A percentile compares a stretch with the other conserved stretches of the same genome.
Conservation (phyloP, 331 rosid genomes). For the Quercus tomentella region DNA sequence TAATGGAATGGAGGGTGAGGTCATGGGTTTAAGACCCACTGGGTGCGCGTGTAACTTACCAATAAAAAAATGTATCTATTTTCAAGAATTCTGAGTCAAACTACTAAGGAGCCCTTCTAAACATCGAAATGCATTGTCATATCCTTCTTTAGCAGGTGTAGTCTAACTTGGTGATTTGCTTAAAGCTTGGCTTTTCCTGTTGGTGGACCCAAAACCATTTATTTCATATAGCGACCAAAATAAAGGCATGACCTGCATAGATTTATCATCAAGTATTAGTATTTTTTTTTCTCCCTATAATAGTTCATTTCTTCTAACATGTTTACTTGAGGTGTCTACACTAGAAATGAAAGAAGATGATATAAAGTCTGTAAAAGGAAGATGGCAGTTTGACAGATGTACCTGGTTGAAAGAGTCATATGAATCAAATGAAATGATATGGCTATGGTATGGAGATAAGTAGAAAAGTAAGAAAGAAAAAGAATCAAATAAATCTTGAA, state of each 20-base stretch:
- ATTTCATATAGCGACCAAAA: too few species aligned
- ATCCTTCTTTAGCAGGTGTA: not conserved
- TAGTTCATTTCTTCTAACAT: not conserved
- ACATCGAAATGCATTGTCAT: not conserved
- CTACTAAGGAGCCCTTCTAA: not conserved
- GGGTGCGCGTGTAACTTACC: too few species aligned
- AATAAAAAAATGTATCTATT: not conserved
- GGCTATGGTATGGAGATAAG: not conserved
- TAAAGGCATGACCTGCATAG: not conserved
- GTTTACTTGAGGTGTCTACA: not conserved
- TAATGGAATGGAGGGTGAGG: too few species aligned
- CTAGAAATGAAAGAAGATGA: not conserved
- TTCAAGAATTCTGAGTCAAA: not conserved
- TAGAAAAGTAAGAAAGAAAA: not conserved
- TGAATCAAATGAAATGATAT: not conserved
- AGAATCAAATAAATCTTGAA: not conserved
- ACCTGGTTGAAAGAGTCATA: not conserved
- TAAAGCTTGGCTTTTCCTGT: too few species aligned
- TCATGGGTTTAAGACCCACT: too few species aligned
- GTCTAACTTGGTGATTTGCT: not conserved
- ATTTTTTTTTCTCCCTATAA: not conserved
- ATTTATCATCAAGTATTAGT: not conserved
- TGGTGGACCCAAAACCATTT: not conserved
- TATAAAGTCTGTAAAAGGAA: not conserved
- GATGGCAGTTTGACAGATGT: not conserved